Evolutionary conservation across 2,329 filamentous ascomycete genomes (phyloP).

Genomic region (Coniochaeta sp.): DNA sequence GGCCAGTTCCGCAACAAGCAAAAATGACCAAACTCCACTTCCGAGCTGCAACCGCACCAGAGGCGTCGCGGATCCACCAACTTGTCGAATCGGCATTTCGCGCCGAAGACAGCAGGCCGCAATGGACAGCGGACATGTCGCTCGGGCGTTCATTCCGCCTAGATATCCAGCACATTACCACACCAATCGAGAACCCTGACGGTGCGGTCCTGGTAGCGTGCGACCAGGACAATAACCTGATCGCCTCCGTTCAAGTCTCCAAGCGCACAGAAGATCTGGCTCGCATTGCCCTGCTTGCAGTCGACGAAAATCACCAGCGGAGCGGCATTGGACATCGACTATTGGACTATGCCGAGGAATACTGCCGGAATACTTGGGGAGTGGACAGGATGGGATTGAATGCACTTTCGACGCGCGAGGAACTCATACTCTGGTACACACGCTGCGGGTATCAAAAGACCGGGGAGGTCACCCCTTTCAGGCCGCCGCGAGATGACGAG

Average conservation of each 20-base stretch:
- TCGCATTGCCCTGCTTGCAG: background rate
- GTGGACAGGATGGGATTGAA: background rate
- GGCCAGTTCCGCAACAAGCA: background rate
- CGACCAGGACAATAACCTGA: background rate
- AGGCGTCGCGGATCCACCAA: background rate
- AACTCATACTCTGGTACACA: background rate
- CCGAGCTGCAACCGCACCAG: background rate
- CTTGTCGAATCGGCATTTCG: background rate
- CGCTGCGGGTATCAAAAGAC: background rate
- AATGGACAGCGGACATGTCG: background rate
- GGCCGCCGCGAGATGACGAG: background rate
- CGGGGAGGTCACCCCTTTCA: background rate
- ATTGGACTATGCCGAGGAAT: background rate
- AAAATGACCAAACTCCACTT: background rate
- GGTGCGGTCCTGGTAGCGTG: background rate
- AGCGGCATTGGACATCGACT: background rate
- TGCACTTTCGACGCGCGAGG: background rate
- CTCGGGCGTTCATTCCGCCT: background rate
- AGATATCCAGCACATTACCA: background rate
- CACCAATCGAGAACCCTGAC: background rate
- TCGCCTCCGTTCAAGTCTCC: background rate
- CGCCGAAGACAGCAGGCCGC: background rate
- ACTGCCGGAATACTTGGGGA: background rate
- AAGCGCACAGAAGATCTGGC: background rate
- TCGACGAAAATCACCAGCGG: background rate